Conservation (phyloP, 306 rosid species). For the Corylus avellana region DNA sequence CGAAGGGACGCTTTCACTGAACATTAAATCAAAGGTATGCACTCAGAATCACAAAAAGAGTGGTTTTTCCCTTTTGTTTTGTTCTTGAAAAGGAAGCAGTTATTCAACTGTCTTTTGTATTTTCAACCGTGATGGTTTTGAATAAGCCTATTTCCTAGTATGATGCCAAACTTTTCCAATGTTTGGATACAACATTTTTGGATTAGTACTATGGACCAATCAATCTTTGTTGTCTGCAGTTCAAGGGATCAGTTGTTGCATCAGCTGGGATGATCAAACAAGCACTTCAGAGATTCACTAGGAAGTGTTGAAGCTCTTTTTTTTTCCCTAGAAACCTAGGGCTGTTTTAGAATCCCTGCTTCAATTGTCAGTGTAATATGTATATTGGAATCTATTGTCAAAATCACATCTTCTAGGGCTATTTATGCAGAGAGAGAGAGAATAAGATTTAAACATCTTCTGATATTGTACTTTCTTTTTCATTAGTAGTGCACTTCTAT, state of each 20-base stretch:
- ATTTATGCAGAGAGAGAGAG: constrained; percentile 13
- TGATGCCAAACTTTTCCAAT: not conserved
- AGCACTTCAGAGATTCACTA: constrained; percentile 34
- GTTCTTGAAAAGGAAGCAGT: constrained; percentile 7
- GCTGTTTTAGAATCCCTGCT: not conserved
- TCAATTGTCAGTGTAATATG: constrained; percentile 9
- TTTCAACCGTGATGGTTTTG: not conserved
- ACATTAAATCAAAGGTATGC: constrained; percentile 66
- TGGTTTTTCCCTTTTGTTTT: constrained; percentile 7
- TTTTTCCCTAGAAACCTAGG: not conserved
- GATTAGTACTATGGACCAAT: not conserved
- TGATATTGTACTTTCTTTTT: constrained; percentile 1
- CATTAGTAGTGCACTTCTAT: constrained; percentile 2
- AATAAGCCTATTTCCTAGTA: not conserved
- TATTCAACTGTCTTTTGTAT: not conserved
- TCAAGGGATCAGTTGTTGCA: constrained; percentile 24
- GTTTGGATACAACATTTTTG: not conserved
- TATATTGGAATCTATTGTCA: constrained; percentile 10
- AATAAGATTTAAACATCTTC: constrained; percentile 3
- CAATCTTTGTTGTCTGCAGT: constrained; percentile 25
- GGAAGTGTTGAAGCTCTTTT: constrained; percentile 24
- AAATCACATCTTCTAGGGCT: constrained; percentile 20
- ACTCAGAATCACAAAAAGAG: not conserved
- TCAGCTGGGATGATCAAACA: constrained; percentile 34
- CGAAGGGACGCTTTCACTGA: constrained; percentile 60